Evolutionary conservation across 2,329 filamentous ascomycete species (phyloP).

Genomic region (Nemania diffusa): DNA sequence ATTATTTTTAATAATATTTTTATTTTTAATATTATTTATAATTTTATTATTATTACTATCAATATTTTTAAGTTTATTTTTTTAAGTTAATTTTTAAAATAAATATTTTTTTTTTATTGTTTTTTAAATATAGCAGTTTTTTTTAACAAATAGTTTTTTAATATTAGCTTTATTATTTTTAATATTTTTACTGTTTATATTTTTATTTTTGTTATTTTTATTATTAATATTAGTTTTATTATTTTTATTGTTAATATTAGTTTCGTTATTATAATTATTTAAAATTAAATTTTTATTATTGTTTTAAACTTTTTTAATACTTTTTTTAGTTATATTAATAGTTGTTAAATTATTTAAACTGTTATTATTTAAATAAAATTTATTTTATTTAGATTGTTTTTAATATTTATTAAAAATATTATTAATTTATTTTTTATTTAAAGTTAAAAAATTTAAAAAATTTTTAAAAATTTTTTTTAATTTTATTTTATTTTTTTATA

Average conservation of each 20-base stretch:
- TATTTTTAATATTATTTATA: too few relatives aligned
- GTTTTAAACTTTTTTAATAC: neutral
- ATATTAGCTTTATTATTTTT: too few relatives aligned
- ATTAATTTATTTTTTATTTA: neutral
- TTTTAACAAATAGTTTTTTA: too few relatives aligned
- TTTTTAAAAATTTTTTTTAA: neutral
- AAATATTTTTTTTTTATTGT: neutral
- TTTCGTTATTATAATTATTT: neutral
- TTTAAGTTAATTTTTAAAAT: too few relatives aligned
- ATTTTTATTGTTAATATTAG: too few relatives aligned
- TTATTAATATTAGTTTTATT: too few relatives aligned
- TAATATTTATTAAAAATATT: neutral
- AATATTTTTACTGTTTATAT: neutral
- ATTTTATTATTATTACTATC: too few relatives aligned
- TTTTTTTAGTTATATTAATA: neutral
- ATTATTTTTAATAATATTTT: too few relatives aligned
- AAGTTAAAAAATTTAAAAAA: neutral
- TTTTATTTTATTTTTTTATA: neutral
- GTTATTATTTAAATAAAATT: neutral
- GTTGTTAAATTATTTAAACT: neutral
- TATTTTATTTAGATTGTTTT: too few relatives aligned
- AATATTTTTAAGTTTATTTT: too few relatives aligned
- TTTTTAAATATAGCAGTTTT: neutral
- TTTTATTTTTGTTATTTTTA: too few relatives aligned
- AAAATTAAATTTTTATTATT: neutral